phyloP scores from a whole-genome alignment of 2,329 filamentous ascomycete species.

The Stachybotrys chartarum region DNA sequence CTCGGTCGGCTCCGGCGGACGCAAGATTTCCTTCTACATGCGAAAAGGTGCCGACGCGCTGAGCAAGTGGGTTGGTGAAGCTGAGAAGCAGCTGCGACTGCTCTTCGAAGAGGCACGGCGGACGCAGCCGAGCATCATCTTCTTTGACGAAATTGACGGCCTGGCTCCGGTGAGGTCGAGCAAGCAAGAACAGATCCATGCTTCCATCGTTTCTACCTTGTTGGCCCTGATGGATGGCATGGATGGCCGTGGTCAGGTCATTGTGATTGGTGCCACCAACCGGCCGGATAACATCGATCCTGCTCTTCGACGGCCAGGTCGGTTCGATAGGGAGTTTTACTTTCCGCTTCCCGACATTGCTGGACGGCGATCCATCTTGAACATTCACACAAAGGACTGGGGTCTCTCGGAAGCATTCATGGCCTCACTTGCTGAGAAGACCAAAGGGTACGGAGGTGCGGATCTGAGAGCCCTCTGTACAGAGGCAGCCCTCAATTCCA shows the following conservation, averaged over 20 bases:
- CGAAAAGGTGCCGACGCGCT: conserved; percentile 95
- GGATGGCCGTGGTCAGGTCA: conserved; percentile 96
- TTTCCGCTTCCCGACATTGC: conserved; percentile 83
- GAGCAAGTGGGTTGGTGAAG: conserved; percentile 98
- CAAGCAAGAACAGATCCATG: conserved; percentile 98
- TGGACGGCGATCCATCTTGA: conserved; percentile 76
- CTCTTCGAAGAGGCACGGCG: conserved; percentile 94
- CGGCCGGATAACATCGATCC: conserved; percentile 94
- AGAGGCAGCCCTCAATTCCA: conserved; percentile 90
- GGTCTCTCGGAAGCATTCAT: conserved; percentile 76
- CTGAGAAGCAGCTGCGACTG: conserved; percentile 86
- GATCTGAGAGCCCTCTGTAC: conserved; percentile 92
- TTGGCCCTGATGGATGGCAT: conserved; percentile 94
- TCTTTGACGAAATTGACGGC: conserved; percentile 98
- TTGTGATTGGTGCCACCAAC: conserved; percentile 98
- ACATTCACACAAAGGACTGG: conserved; percentile 96
- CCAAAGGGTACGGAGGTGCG: conserved; percentile 94
- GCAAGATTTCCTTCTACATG: conserved; percentile 99
- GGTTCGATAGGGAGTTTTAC: conserved; percentile 97
- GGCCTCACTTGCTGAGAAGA: conserved; percentile 73
- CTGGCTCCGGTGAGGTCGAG: conserved; percentile 92
- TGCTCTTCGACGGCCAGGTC: conserved; percentile 84
- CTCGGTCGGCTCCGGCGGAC: conserved; percentile 78
- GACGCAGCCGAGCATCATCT: conserved; percentile 97
- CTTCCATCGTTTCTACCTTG: conserved; percentile 93